Base-by-base conservation (phyloP, 2,329 filamentous ascomycete genomes). In the Fusarium udum region DNA sequence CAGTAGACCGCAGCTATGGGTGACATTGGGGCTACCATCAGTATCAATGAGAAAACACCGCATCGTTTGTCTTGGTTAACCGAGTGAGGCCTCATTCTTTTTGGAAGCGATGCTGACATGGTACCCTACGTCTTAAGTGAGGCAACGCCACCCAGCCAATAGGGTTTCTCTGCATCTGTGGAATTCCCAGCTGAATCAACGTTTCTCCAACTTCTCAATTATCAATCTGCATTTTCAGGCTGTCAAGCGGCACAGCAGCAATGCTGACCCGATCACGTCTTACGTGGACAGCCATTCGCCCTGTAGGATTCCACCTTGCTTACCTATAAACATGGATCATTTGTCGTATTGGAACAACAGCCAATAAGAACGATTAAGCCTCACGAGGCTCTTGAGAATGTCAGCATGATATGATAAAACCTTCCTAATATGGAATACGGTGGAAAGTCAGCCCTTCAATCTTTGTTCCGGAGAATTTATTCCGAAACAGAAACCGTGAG, bases 21-120 rank as follows among this genome's bases (percentile, higher is more conserved):
- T 4, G 36, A 15, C 3, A 20, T 14, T 6, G 6, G 18, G 20
- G 2, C 26, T 31, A 11, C 2, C 13, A 4, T 3, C 22, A 42
- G 7, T 20, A 12, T 15, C 15, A 31, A 7, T 3, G 2, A 11
- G 3, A 8, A 20, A n/a, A 11, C 6, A 2, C 36, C 3, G 18
- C 7, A 36, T 22, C 6, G 9, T 6, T 20, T 9, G 2, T n/a
- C n/a, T 22, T 14, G 11, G 7, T 22, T 9, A n/a, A 26, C 2
- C 4, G 14, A 28, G 2, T 34, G 7, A 58, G 55, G 55, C 55
- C n/a, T 36, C 52, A 24, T 42, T 42, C 15, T n/a, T n/a, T 13
- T n/a, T 13, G 2, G 22, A 31, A 18, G 24, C 15, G 26, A 31
- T 14, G 40, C 55, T 58, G 55, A 48, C 20, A 36, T 18, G 31